Conservation (phyloP, 441 rosid species). For the Daphne laureola region DNA sequence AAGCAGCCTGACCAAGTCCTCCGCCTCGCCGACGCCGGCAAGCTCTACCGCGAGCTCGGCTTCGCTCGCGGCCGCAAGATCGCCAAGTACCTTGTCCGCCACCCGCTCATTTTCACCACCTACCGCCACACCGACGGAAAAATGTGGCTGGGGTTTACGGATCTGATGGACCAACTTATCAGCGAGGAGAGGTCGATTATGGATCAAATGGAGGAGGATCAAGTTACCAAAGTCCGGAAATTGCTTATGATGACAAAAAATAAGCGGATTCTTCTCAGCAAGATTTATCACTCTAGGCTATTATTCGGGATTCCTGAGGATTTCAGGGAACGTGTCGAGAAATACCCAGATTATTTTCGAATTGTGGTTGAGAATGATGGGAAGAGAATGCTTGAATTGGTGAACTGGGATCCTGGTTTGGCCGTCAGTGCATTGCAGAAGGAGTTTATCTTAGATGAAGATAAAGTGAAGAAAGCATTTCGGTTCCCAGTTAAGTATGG, state of each 20-base stretch:
- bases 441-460: constrained; percentile 57
- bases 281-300: constrained; percentile 57
- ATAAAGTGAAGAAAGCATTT: constrained; percentile 50
- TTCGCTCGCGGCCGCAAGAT: constrained; percentile 90
- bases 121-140: constrained; percentile 59
- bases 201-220: constrained; percentile 56
- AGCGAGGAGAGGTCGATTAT: constrained; percentile 42
- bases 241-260: constrained; percentile 68
- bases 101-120: constrained; percentile 51
- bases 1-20: constrained; percentile 54
- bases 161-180: constrained; percentile 50
- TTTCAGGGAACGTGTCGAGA: constrained; percentile 57
- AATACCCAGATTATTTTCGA: constrained; percentile 59
- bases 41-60: constrained; percentile 72
- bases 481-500: constrained; percentile 61
- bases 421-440: constrained; percentile 62
- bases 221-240: constrained; percentile 51
- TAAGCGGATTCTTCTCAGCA: constrained; percentile 59
- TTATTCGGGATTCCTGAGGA: constrained; percentile 82
- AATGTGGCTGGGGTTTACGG: constrained; percentile 72
- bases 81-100: constrained; percentile 42
- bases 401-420: constrained; percentile 55
- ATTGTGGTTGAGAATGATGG: constrained; percentile 49
- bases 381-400: constrained; percentile 55
- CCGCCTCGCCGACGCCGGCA: constrained; percentile 73